Percentiles rank a stretch among this genome's conserved stretches.
Evolutionary conservation across 805 yeast species (phyloP).

Genomic region (Teunomyces pallodes): DNA sequence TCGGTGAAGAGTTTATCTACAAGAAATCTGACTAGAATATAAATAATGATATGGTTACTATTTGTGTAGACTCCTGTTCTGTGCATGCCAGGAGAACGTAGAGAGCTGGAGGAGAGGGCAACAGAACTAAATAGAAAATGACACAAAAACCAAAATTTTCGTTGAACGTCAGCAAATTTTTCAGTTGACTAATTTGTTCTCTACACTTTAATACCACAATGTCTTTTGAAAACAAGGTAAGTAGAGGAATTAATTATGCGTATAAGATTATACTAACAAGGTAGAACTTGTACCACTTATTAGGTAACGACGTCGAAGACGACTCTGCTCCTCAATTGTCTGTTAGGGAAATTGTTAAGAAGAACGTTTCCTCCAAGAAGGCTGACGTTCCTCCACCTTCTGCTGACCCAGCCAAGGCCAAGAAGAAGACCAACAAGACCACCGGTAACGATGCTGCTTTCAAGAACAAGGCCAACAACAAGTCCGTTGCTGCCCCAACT

Average conservation of each 20-base stretch:
- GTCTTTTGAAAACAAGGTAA: constrained; percentile 50
- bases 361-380: constrained; percentile 83
- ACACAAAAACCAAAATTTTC: constrained; percentile 8
- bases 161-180: constrained; percentile 12
- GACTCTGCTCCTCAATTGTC: constrained; percentile 54
- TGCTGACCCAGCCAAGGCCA: constrained; percentile 78
- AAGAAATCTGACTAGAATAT: constrained; percentile 5
- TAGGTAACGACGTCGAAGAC: constrained; percentile 89
- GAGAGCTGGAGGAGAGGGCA: background rate
- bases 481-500: constrained; percentile 57
- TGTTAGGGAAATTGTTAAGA: constrained; percentile 78
- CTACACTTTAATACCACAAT: constrained; percentile 17
- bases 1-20: constrained; percentile 41
- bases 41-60: background rate
- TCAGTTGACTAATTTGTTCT: constrained; percentile 6
- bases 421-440: constrained; percentile 63
- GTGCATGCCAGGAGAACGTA: background rate
- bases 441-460: constrained; percentile 89
- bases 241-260: constrained; percentile 14
- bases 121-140: constrained; percentile 1
- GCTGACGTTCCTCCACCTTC: constrained; percentile 77
- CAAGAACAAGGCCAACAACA: constrained; percentile 63
- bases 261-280: constrained; percentile 4
- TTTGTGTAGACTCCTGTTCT: background rate
- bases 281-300: constrained; percentile 76